These are phyloP conservation scores for Fusarium compactum DNA, from an alignment of 2,329 filamentous ascomycete species.

Conservation along the genomic window DNA sequence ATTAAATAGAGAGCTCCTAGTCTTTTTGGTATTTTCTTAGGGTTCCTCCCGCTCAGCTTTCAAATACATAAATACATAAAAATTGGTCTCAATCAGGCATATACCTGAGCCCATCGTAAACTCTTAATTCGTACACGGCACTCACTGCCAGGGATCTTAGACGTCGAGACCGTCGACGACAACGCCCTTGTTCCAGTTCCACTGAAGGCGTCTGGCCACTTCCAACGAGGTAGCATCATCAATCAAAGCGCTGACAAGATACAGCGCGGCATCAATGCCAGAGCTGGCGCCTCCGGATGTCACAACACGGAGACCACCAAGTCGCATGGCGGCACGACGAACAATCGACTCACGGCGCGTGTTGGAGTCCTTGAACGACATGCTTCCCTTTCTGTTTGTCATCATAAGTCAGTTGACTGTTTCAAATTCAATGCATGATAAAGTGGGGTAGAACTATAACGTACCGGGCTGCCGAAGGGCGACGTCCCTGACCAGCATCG, in stretches of 20 bases:
- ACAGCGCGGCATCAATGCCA: slow-evolving; percentile 85
- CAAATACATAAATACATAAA: slow-evolving; percentile 46
- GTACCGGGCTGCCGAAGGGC: slow-evolving; percentile 71
- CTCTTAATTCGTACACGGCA: slow-evolving; percentile 47
- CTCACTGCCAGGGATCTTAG: slow-evolving; percentile 59
- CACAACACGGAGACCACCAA: slow-evolving; percentile 78
- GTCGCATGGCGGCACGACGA: slow-evolving; percentile 80
- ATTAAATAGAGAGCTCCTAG: slow-evolving; percentile 48
- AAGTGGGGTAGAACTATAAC: slow-evolving; percentile 50
- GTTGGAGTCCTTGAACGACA: slow-evolving; percentile 82
- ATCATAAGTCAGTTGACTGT: slow-evolving; percentile 43
- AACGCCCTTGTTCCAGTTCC: slow-evolving; percentile 87
- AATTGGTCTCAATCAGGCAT: slow-evolving; percentile 43
- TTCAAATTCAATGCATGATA: slow-evolving; percentile 39
- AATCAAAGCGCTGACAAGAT: slow-evolving; percentile 86
- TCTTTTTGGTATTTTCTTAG: slow-evolving; percentile 47
- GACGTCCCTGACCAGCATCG: slow-evolving; percentile 65
- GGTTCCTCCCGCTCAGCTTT: slow-evolving; percentile 44
- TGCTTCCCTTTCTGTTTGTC: slow-evolving; percentile 78
- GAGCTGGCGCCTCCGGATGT: slow-evolving; percentile 83
- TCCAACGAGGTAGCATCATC: slow-evolving; percentile 81
- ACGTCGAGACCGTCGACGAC: slow-evolving; percentile 89
- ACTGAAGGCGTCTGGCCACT: slow-evolving; percentile 80
- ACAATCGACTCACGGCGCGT: slow-evolving; percentile 82
- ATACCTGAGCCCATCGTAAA: slow-evolving; percentile 40